phyloP scores from a whole-genome alignment of 2,329 filamentous ascomycete species.

The Diplodia scrobiculata region DNA sequence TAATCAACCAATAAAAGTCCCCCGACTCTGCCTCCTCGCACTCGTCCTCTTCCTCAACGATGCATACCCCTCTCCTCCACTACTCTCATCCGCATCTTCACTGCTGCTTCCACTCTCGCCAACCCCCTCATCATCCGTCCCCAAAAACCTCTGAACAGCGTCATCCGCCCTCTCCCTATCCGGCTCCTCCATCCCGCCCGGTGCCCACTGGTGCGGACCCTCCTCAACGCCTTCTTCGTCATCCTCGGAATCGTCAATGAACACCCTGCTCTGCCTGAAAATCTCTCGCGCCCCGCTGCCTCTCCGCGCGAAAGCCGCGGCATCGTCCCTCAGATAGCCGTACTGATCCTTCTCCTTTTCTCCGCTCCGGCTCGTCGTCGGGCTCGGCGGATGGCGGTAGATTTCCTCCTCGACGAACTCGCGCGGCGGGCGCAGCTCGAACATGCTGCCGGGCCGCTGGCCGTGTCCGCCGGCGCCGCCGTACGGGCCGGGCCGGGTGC shows the following conservation, averaged over 20 bases:
- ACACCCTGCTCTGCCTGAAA: constrained; percentile 50
- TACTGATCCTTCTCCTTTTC: constrained; percentile 33
- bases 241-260: constrained; percentile 47
- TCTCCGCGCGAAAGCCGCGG: neutral
- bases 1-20: constrained; percentile 20
- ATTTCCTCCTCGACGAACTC: constrained; percentile 33
- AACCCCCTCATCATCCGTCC: constrained; percentile 8
- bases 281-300: constrained; percentile 43
- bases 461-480: constrained; percentile 33
- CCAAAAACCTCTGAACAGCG: constrained; percentile 15
- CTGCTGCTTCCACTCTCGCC: constrained; percentile 2
- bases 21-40: constrained; percentile 4
- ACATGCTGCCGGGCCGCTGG: constrained; percentile 43
- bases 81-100: constrained; percentile 21
- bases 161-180: constrained; percentile 20
- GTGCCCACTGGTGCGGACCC: neutral
- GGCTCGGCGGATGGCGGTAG: constrained; percentile 33
- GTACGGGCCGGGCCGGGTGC: constrained; percentile 20
- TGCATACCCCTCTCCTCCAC: neutral
- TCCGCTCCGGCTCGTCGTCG: constrained; percentile 6
- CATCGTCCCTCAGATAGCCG: constrained; percentile 32
- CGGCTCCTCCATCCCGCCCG: neutral
- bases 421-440: constrained; percentile 41
- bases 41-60: neutral
- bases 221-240: neutral